Conservation (phyloP, 2,329 filamentous ascomycete species). For the Fusarium xylarioides region DNA sequence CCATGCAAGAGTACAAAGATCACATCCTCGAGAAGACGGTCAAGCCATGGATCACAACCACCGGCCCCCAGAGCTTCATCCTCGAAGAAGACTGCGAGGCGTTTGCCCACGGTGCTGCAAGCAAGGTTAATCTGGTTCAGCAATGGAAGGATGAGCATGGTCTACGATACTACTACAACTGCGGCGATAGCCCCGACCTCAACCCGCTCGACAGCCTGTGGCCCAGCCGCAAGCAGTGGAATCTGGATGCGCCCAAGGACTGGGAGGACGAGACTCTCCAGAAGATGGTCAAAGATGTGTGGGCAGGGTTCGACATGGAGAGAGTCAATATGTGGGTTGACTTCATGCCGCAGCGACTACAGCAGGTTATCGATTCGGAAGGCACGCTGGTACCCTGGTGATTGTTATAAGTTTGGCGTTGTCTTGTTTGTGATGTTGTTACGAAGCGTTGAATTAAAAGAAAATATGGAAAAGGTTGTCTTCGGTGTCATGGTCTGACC, state of each 20-base stretch:
- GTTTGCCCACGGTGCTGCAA: slow-evolving; percentile 49
- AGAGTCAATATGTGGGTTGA: slow-evolving; percentile 50
- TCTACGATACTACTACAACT: slow-evolving; percentile 48
- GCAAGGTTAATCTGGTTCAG: slow-evolving; percentile 49
- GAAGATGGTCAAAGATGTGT: slow-evolving; percentile 45
- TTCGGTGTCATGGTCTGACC: background rate
- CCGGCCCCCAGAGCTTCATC: slow-evolving; percentile 40
- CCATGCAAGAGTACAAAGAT: slow-evolving; percentile 48
- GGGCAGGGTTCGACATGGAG: slow-evolving; percentile 44
- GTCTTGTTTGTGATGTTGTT: slow-evolving; percentile 2
- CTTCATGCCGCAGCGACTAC: slow-evolving; percentile 48
- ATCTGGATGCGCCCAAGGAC: slow-evolving; percentile 39
- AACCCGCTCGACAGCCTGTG: slow-evolving; percentile 49
- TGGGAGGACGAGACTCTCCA: slow-evolving; percentile 49
- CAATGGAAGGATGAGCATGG: slow-evolving; percentile 49
- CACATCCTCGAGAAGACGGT: slow-evolving; percentile 48
- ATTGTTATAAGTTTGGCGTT: slow-evolving; percentile 24
- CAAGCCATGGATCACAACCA: slow-evolving; percentile 45
- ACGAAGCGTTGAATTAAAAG: slow-evolving; percentile 16
- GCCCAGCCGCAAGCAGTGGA: slow-evolving; percentile 49
- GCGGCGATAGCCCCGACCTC: slow-evolving; percentile 50
- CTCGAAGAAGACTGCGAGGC: slow-evolving; percentile 50
- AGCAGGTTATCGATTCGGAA: slow-evolving; percentile 45
- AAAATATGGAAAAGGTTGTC: background rate
- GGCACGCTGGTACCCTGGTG: slow-evolving; percentile 48